Evolutionary conservation across 164 flowering plant genomes (phyloP), one percentile per base, ranked within the genome.

Genomic region (Stephania japonica): DNA sequence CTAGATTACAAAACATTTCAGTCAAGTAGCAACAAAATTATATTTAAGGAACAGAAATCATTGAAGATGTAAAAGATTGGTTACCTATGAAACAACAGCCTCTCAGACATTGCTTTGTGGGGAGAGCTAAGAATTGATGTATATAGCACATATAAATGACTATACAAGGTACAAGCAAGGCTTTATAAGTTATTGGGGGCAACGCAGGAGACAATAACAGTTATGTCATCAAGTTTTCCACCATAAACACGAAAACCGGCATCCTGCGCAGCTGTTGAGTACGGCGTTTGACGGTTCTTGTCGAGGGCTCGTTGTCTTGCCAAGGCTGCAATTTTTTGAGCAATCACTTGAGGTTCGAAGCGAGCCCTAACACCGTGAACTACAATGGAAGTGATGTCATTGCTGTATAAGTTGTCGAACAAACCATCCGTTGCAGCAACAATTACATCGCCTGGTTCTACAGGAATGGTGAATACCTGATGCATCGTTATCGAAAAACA

Each of bases 361-460:
- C 92, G 90, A 65, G 91, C 86, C 75, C 91, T 83, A 10, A 78
- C 42, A 8, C 90, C 89, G 75, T 92, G 90, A 72, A 86, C 94
- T 25, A 92, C 92, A 69, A 89, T 84, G 11, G 86, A 87, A 49
- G 87, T 87, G 18, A 92, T 83, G 78, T 89, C 97, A 74, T 86
- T 87, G 82, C 82, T 85, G 78, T 86, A 92, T 75, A 92, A 73
- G 78, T 92, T 92, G 78, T 92, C 97, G 70, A 92, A 92, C 42
- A 92, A 80, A 43, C 97, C 97, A 82, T 92, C 93, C 0, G 97
- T 92, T 13, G 91, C 97, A 25, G 97, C 86, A 76, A 91, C 82
- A 69, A 91, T 86, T 19, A 87, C 91, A 82, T 90, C 93, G 32
- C 97, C 97, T 5, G 89, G 86, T 53, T 88, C 90, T 71, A 92